phyloP scores from a whole-genome alignment of 306 rosid species.

The Mimosa pudica region DNA sequence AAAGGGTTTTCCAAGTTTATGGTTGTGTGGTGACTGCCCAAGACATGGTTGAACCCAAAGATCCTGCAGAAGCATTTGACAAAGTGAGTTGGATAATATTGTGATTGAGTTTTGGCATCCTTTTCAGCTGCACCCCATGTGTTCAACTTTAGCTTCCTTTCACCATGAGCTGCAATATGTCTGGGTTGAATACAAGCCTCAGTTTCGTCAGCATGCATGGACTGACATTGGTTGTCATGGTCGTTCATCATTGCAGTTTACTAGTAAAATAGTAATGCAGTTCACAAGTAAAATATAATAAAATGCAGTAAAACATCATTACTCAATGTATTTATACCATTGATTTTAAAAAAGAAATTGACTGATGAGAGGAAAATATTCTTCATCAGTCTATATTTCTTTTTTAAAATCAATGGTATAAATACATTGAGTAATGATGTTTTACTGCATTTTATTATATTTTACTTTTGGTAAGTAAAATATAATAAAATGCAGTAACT shows the following conservation, averaged over 20 bases:
- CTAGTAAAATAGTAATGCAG: not conserved
- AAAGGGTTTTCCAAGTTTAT: slow-evolving; percentile 84
- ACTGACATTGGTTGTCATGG: not conserved
- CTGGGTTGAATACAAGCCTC: slow-evolving; percentile 7
- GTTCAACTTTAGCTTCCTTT: not conserved
- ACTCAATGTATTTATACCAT: not conserved
- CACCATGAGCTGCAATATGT: not conserved
- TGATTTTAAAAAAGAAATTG: no score
- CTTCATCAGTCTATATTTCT: not conserved
- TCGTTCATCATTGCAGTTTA: not conserved
- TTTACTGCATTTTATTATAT: not conserved
- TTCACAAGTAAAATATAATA: not conserved
- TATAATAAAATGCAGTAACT: no score
- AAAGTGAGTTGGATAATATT: slow-evolving; percentile 58
- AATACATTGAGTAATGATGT: not conserved
- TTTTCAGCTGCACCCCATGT: not conserved
- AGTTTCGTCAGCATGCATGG: not conserved
- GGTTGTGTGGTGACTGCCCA: slow-evolving; percentile 79
- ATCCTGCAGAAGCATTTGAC: slow-evolving; percentile 59
- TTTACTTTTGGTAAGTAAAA: not conserved
- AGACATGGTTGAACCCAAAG: slow-evolving; percentile 79
- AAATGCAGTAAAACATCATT: not conserved
- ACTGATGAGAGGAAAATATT: not conserved
- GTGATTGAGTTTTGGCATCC: slow-evolving; percentile 19
- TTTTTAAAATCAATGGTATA: not conserved